Conservation (phyloP, 2,329 filamentous ascomycete genomes). For the Fusarium tupiense region DNA sequence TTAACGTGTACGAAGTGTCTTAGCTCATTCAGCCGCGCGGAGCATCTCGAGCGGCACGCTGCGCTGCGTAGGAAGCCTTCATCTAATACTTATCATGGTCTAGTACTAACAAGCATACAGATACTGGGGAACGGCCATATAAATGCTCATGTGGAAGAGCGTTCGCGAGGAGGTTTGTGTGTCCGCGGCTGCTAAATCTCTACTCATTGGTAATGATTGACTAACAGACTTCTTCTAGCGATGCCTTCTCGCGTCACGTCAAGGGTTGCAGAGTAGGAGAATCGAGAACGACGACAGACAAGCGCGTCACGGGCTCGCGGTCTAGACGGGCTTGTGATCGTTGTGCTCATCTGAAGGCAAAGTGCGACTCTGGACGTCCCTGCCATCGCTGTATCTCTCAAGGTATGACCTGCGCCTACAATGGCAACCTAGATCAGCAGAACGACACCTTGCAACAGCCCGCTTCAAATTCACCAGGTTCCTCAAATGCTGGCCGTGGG, state of each 20-base stretch:
- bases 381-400: neutral
- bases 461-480: neutral
- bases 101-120: neutral
- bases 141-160: neutral
- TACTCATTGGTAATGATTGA: accelerated
- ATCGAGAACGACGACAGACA: neutral
- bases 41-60: neutral
- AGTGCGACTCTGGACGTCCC: neutral
- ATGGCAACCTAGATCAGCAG: neutral
- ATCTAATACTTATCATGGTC: neutral
- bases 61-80: neutral
- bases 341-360: neutral
- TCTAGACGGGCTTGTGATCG: neutral
- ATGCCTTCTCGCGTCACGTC: neutral
- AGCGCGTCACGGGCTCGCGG: neutral
- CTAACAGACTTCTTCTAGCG: neutral
- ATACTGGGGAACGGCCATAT: neutral
- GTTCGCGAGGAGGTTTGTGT: neutral
- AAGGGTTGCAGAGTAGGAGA: neutral
- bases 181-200: neutral
- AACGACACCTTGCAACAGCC: neutral
- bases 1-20: neutral
- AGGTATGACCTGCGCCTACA: neutral
- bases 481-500: neutral
- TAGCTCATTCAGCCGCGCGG: neutral